Evolutionary conservation across 2,329 filamentous ascomycete genomes (phyloP).

Genomic region (Colletotrichum lindemuthianum): DNA sequence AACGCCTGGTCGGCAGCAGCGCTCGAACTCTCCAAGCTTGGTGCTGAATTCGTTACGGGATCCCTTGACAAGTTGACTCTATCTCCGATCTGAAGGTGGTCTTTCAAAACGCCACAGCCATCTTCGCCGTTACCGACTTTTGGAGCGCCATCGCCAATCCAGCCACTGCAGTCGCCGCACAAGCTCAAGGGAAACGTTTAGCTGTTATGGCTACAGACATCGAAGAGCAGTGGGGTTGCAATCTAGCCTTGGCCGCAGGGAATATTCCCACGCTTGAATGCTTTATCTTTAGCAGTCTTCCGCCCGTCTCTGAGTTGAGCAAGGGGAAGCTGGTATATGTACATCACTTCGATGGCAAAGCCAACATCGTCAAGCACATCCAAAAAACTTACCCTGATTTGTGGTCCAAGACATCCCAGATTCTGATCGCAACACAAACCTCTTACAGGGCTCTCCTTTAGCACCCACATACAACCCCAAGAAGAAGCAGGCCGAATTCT

Average conservation of each 20-base stretch:
- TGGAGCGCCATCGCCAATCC: slow-evolving; percentile 60
- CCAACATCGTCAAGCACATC: slow-evolving; percentile 13
- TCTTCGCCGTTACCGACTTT: slow-evolving; percentile 67
- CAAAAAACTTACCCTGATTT: neutral
- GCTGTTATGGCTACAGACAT: slow-evolving; percentile 52
- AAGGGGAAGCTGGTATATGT: slow-evolving; percentile 12
- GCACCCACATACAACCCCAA: neutral
- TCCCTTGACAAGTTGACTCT: slow-evolving; percentile 57
- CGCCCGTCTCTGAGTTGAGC: neutral
- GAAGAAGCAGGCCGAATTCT: slow-evolving; percentile 5
- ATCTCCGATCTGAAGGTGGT: slow-evolving; percentile 49
- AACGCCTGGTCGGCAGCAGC: slow-evolving; percentile 53
- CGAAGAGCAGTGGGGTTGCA: slow-evolving; percentile 62
- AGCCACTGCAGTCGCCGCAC: slow-evolving; percentile 42
- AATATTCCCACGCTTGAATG: slow-evolving; percentile 10
- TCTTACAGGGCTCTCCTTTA: slow-evolving; percentile 2
- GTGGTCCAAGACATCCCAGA: slow-evolving; percentile 20
- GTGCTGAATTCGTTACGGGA: slow-evolving; percentile 54
- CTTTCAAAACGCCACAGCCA: slow-evolving; percentile 56
- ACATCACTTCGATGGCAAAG: slow-evolving; percentile 22
- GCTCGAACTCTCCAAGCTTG: slow-evolving; percentile 49
- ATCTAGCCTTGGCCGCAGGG: slow-evolving; percentile 64
- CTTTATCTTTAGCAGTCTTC: slow-evolving; percentile 22
- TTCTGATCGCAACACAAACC: slow-evolving; percentile 19
- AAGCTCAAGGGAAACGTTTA: neutral